phyloP scores from a whole-genome alignment of 2,329 filamentous ascomycete species.

The Anisogramma anomala region DNA sequence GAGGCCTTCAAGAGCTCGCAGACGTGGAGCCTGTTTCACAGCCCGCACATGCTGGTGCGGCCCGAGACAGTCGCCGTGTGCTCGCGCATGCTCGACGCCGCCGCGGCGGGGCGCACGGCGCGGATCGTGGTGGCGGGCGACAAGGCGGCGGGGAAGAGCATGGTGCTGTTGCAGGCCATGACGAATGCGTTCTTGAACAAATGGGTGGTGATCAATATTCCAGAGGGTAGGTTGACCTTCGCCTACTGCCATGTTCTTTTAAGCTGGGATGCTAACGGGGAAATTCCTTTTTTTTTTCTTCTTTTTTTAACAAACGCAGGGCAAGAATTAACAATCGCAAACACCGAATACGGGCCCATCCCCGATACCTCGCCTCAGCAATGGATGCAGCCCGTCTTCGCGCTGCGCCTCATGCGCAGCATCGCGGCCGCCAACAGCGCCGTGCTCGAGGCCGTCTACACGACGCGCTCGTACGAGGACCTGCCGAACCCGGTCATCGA shows the following conservation, averaged over 20 bases:
- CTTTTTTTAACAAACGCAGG: conserved; percentile 32
- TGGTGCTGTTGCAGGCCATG: conserved; percentile 74
- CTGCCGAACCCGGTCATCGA: conserved; percentile 40
- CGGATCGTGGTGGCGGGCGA: conserved; percentile 62
- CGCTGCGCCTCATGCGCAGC: conserved; percentile 59
- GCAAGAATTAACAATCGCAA: conserved; percentile 68
- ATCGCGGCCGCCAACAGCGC: conserved; percentile 61
- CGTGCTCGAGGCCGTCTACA: conserved; percentile 43
- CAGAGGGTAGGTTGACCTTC: conserved; percentile 57
- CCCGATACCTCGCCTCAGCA: conserved; percentile 43
- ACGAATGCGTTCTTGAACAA: conserved; percentile 68
- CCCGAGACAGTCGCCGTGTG: conserved; percentile 65
- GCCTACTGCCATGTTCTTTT: background rate
- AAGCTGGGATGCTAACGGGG: too few species aligned
- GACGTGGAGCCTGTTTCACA: conserved; percentile 75
- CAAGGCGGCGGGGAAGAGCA: conserved; percentile 72
- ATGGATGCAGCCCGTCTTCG: conserved; percentile 73
- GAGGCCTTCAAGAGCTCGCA: conserved; percentile 89
- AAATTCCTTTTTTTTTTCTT: background rate
- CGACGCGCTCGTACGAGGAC: conserved; percentile 33
- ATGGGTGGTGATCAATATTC: conserved; percentile 82
- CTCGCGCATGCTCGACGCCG: conserved; percentile 47
- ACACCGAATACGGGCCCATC: conserved; percentile 68
- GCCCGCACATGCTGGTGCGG: conserved; percentile 67
- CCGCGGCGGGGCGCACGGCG: conserved; percentile 41